A percentile compares a stretch with the other conserved stretches of the same genome.
Evolutionary conservation across 176 grass and related monocot species (phyloP).

Genomic region (Aegilops longissima): DNA sequence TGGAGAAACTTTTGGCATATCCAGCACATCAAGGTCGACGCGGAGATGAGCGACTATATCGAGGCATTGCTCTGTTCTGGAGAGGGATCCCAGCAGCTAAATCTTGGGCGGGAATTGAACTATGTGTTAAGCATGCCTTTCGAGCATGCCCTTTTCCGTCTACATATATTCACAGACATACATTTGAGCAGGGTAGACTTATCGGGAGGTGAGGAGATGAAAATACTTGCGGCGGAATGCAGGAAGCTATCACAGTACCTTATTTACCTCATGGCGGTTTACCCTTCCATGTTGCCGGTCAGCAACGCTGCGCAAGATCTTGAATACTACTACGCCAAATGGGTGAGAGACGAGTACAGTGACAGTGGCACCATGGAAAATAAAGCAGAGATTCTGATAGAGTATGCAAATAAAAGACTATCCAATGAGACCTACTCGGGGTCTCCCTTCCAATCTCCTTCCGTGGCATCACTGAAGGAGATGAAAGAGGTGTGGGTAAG

Average conservation of each 20-base stretch:
- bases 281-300: slow-evolving; percentile 3
- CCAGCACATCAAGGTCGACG: not conserved
- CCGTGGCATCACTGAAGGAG: not conserved
- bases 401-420: not conserved
- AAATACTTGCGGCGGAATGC: not conserved
- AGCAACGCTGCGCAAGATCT: not conserved
- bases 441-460: not conserved
- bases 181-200: not conserved
- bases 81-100: not conserved
- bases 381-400: not conserved
- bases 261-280: not conserved
- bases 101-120: not conserved
- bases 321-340: not conserved
- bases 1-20: not conserved
- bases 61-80: not conserved
- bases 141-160: not conserved
- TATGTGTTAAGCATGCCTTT: not conserved
- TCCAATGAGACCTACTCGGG: not conserved
- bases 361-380: not conserved
- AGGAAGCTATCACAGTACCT: not conserved
- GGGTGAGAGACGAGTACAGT: not conserved
- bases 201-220: not conserved
- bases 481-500: not conserved
- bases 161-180: not conserved
- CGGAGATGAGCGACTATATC: not conserved